Percentiles rank a stretch among this genome's conserved stretches.
Conservation (phyloP, 1,284 basidiomycete genomes). For the Rhodotorula sp. region DNA sequence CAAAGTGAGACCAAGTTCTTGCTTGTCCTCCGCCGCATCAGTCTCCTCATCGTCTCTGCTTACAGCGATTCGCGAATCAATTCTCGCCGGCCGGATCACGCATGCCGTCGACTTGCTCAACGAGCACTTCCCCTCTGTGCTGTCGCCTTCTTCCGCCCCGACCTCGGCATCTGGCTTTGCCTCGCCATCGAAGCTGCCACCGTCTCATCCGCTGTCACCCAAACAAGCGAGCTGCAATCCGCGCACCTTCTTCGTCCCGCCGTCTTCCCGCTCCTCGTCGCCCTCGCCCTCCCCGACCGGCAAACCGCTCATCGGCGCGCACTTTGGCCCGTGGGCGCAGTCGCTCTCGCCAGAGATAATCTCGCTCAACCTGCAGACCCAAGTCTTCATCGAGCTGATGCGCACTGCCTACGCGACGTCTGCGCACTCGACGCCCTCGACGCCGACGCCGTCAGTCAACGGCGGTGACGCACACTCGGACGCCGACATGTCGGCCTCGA, state of each 20-base stretch:
- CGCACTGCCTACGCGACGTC: slow-evolving; percentile 65
- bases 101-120: slow-evolving; percentile 68
- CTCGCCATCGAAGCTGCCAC: slow-evolving; percentile 50
- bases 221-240: slow-evolving; percentile 16
- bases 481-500: slow-evolving; percentile 37
- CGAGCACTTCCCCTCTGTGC: slow-evolving; percentile 67
- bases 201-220: neutral
- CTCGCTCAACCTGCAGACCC: slow-evolving; percentile 75
- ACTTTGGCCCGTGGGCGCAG: slow-evolving; percentile 35
- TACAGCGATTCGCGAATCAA: slow-evolving; percentile 65
- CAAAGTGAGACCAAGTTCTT: slow-evolving; percentile 56
- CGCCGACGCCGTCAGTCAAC: slow-evolving; percentile 29
- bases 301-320: slow-evolving; percentile 22
- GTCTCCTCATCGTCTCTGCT: no score
- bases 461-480: slow-evolving; percentile 20
- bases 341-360: slow-evolving; percentile 68
- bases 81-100: slow-evolving; percentile 69
- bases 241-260: slow-evolving; percentile 31
- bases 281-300: neutral
- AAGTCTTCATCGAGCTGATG: slow-evolving; percentile 76
- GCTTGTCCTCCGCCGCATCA: neutral
- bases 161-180: slow-evolving; percentile 53
- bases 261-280: neutral
- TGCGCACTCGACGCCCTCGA: slow-evolving; percentile 33
- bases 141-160: slow-evolving; percentile 49